Percentiles rank a stretch among this genome's conserved stretches.
These are phyloP conservation scores for Xylariaceae sp. DNA, from an alignment of 2,329 filamentous ascomycete species.

Conservation along the genomic window DNA sequence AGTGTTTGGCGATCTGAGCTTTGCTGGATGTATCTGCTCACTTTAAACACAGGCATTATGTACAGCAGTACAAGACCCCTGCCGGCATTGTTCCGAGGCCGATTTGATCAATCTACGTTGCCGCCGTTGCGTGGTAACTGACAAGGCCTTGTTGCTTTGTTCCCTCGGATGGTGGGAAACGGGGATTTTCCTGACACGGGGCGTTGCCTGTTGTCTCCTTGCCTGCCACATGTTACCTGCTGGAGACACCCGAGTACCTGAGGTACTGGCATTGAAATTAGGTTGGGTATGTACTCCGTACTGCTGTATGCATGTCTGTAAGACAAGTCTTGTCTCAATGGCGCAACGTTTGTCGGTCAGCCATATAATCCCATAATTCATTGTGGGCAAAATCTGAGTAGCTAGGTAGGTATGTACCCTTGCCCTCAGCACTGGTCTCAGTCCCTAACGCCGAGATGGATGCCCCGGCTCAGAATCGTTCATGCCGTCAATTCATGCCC, in stretches of 20 bases:
- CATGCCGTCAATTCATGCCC: constrained; percentile 26
- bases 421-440: too few species aligned
- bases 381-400: not conserved
- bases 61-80: constrained; percentile 18
- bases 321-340: constrained; percentile 19
- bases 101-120: constrained; percentile 5
- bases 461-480: too few species aligned
- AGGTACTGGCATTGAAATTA: not conserved
- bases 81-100: constrained; percentile 18
- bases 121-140: constrained; percentile 4
- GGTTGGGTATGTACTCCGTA: too few species aligned
- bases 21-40: too few species aligned
- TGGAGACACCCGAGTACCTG: not conserved
- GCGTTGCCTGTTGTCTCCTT: constrained; percentile 30
- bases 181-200: constrained; percentile 21
- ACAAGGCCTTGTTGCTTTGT: constrained; percentile 26
- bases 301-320: constrained; percentile 16
- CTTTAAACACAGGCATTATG: too few species aligned
- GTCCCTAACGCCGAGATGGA: too few species aligned
- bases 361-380: not conserved
- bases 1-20: constrained; percentile 18
- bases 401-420: too few species aligned
- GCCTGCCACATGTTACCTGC: constrained; percentile 21
- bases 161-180: constrained; percentile 24
- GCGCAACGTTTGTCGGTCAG: not conserved